These are phyloP conservation scores for Amylostereum areolatum DNA, from an alignment of 1,284 basidiomycete genomes.

Conservation along the genomic window DNA sequence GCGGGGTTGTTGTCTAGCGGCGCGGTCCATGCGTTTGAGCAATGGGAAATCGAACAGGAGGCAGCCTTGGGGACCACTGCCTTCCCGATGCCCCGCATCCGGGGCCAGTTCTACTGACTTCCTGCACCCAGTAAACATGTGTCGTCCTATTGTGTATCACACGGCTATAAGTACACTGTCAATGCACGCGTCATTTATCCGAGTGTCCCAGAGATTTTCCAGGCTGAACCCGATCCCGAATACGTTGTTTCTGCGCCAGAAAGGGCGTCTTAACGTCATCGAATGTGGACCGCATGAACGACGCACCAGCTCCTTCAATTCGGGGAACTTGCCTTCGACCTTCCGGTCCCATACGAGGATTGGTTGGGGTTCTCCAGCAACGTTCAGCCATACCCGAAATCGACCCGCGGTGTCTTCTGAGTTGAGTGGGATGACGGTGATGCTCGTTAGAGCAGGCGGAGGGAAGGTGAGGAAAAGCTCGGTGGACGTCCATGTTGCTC, in stretches of 20 bases:
- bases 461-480: conserved; percentile 88
- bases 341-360: conserved; percentile 75
- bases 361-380: conserved; percentile 28
- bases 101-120: not conserved
- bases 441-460: conserved; percentile 57
- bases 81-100: not conserved
- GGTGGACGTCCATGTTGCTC: conserved; percentile 85
- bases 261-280: not conserved
- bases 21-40: conserved; percentile 7
- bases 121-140: too few species aligned
- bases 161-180: not conserved
- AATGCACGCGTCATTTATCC: conserved; percentile 35
- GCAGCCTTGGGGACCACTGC: not conserved
- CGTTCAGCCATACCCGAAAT: conserved; percentile 81
- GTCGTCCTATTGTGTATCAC: too few species aligned
- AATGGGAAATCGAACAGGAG: conserved; percentile 1
- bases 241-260: conserved; percentile 72
- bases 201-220: conserved; percentile 79
- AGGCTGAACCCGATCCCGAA: conserved; percentile 78
- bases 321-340: conserved; percentile 86
- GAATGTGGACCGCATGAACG: not conserved
- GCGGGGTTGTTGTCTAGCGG: too few species aligned
- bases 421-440: conserved; percentile 72
- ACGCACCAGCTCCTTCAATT: conserved; percentile 76
- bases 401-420: conserved; percentile 79